Base-by-base conservation (phyloP, 1,139 yeast genomes). In the Geotrichum aggregatum region DNA sequence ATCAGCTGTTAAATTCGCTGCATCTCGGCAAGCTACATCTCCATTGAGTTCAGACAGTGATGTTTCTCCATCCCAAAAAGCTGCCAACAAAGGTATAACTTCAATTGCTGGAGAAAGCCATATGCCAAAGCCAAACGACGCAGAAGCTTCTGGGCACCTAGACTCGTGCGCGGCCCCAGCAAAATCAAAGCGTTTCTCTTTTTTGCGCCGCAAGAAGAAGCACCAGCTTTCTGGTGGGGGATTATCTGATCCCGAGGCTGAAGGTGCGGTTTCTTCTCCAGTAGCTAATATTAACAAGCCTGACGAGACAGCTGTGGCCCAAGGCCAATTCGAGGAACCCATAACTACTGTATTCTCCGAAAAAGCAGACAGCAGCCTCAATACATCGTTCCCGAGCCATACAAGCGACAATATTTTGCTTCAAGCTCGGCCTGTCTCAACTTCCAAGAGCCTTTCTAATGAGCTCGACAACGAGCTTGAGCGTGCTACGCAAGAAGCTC, bases 101-200 rank as follows among this genome's bases (percentile, higher is more conserved):
- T n/a, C n/a, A n/a, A n/a, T n/a, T n/a, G n/a, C n/a, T n/a, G n/a
- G n/a, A n/a, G n/a, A n/a, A n/a, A n/a, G n/a, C n/a, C n/a, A n/a
- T n/a, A n/a, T n/a, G n/a, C n/a, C n/a, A n/a, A n/a, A n/a, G n/a
- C n/a, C n/a, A n/a, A n/a, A n/a, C n/a, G n/a, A n/a, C n/a, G n/a
- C n/a, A n/a, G n/a, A n/a, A n/a, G n/a, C n/a, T n/a, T n/a, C n/a
- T n/a, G 18, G 36, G 18, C 10, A 34, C 36, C 10, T 10, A 16
- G 2, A 5, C n/a, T n/a, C n/a, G n/a, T n/a, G 19, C 14, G 2
- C 18, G n/a, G 8, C 3, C 3, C 11, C 13, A n/a, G n/a, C 33
- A 16, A 34, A 41, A 5, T 13, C 35, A 11, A 41, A 41, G 21
- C 34, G 44, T 34, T 41, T 41, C 19, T 41, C 44, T 2, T 41